Conservation (phyloP, 108 stramenopile species). For the Skeletonema marinoi region DNA sequence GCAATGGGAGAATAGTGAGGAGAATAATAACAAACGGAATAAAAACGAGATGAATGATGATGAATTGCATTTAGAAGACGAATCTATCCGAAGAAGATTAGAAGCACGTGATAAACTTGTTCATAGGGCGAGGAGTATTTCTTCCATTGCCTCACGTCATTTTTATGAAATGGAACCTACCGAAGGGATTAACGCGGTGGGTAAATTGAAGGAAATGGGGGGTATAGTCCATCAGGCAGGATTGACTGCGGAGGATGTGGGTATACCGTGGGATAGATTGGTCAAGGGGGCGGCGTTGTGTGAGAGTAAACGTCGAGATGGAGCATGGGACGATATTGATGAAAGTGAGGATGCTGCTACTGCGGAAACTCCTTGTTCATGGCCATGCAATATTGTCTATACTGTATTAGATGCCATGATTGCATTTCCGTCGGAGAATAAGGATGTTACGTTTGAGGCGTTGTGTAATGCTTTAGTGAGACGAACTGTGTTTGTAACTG, state of each 20-base stretch:
- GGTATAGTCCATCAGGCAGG: slow-evolving; percentile 59
- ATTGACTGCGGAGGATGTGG: slow-evolving; percentile 46
- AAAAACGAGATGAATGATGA: slow-evolving; percentile 11
- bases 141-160: slow-evolving; percentile 81
- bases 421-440: slow-evolving; percentile 82
- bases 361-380: slow-evolving; percentile 12
- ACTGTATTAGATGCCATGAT: slow-evolving; percentile 80
- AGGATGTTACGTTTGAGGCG: slow-evolving; percentile 83
- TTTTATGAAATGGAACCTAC: slow-evolving; percentile 73
- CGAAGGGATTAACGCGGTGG: slow-evolving; percentile 59
- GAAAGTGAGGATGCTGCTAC: slow-evolving; percentile 33
- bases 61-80: slow-evolving; percentile 25
- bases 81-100: slow-evolving; percentile 19
- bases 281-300: slow-evolving; percentile 80
- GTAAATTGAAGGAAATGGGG: slow-evolving; percentile 65
- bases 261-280: slow-evolving; percentile 79
- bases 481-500: slow-evolving; percentile 82
- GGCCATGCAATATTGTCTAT: slow-evolving; percentile 67
- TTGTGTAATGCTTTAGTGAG: slow-evolving; percentile 85
- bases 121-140: slow-evolving; percentile 72
- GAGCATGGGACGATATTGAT: slow-evolving; percentile 30
- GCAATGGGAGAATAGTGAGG: not conserved
- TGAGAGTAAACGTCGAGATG: slow-evolving; percentile 66
- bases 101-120: slow-evolving; percentile 39
- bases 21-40: not conserved